A percentile compares a stretch with the other conserved stretches of the same genome.
Evolutionary conservation across 1,139 yeast species (phyloP).

Genomic region (Blastobotrys persicus): DNA sequence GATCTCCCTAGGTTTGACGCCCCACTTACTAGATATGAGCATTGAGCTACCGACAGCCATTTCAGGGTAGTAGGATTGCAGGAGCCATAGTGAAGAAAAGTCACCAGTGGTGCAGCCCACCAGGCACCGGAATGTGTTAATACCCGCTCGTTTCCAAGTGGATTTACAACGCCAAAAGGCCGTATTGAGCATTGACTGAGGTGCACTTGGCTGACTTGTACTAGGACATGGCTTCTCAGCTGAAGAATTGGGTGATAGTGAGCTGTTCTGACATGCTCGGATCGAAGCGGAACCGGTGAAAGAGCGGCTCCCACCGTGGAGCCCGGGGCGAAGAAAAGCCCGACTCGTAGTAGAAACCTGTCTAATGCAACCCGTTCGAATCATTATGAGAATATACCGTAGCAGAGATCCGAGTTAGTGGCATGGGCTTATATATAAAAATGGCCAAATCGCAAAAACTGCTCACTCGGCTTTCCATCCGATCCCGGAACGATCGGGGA

Average conservation of each 20-base stretch:
- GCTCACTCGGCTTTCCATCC: no score
- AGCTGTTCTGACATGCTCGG: neutral
- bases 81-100: conserved; percentile 6
- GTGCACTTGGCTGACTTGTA: neutral
- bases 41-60: neutral
- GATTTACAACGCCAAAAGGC: conserved; percentile 5
- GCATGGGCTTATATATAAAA: neutral
- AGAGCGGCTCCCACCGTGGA: neutral
- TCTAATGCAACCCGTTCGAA: neutral
- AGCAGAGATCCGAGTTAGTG: neutral
- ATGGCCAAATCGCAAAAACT: neutral
- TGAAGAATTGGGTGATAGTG: no score
- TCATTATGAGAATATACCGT: neutral
- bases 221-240: no score
- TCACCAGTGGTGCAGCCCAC: neutral
- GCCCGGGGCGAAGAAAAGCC: no score
- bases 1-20: neutral
- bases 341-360: neutral
- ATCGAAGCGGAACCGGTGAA: neutral
- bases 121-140: conserved; percentile 1
- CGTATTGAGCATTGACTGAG: neutral
- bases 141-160: conserved; percentile 5
- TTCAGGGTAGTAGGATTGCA: conserved; percentile 4
- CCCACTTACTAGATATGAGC: conserved; percentile 3
- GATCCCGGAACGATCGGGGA: no score